Conservation (phyloP, 345 rosid species). For the Euphorbia tirucalli region DNA sequence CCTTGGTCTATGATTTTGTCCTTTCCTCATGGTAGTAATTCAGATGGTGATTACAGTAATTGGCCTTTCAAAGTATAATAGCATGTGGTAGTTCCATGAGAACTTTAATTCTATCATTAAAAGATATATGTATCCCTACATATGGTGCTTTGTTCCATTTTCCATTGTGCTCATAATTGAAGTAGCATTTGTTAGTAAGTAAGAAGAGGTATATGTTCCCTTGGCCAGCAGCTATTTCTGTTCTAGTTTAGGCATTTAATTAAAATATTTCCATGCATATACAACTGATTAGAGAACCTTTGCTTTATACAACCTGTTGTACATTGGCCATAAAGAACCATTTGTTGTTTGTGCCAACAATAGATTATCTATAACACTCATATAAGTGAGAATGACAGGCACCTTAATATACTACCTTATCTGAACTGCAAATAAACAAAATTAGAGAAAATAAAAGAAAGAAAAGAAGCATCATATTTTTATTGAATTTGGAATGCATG, state of each 20-base stretch:
- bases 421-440: not conserved
- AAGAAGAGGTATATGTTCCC: not conserved
- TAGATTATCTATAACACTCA: not conserved
- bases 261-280: not conserved
- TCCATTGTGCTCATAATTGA: not conserved
- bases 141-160: not conserved
- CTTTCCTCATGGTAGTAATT: slow-evolving; percentile 9
- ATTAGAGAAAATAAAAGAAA: not conserved
- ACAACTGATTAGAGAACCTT: not conserved
- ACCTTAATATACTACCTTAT: not conserved
- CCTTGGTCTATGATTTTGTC: slow-evolving; percentile 1
- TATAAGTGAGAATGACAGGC: not conserved
- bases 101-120: not conserved
- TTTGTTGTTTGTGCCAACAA: not conserved
- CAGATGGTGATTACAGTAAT: slow-evolving; percentile 2
- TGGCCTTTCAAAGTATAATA: slow-evolving; percentile 4
- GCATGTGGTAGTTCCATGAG: not conserved
- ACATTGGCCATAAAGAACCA: not conserved
- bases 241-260: slow-evolving; percentile 1
- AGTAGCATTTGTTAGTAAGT: not conserved
- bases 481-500: not conserved
- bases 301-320: not conserved
- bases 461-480: slow-evolving; percentile 1
- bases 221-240: slow-evolving; percentile 1
- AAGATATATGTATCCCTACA: not conserved